Percentiles rank a stretch among this genome's conserved stretches.
phyloP scores from a whole-genome alignment of 352 stramenopile species.

The Phytophthora rubi region DNA sequence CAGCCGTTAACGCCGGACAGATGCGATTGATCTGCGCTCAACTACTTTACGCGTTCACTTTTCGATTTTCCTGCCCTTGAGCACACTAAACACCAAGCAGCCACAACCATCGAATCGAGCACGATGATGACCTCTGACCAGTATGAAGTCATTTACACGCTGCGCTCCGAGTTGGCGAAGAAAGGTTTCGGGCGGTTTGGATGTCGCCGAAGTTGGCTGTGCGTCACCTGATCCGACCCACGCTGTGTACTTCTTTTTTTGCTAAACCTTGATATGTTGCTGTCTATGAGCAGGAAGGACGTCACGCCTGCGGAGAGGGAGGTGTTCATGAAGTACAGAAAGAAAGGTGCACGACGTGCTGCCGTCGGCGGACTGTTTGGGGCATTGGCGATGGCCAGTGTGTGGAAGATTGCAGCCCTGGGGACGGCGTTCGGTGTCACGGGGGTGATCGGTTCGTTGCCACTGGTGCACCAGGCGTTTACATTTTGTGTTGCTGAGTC shows the following conservation, averaged over 20 bases:
- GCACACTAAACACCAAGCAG: neutral
- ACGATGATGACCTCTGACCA: constrained; percentile 19
- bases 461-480: neutral
- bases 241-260: neutral
- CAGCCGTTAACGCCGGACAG: neutral
- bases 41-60: neutral
- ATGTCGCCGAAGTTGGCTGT: constrained; percentile 13
- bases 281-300: constrained; percentile 4
- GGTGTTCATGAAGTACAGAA: constrained; percentile 17
- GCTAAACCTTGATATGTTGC: neutral
- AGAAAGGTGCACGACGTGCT: constrained; percentile 16
- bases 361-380: constrained; percentile 13
- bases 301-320: constrained; percentile 13
- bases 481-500: neutral
- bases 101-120: neutral
- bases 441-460: constrained; percentile 17
- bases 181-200: constrained; percentile 2
- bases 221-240: too few species aligned
- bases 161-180: constrained; percentile 16
- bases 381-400: constrained; percentile 15
- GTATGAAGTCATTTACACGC: constrained; percentile 24
- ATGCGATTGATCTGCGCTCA: neutral
- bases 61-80: neutral
- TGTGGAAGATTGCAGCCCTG: constrained; percentile 21
- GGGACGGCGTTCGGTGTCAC: constrained; percentile 17